Conservation (phyloP, 257 asterid genomes). For the Nicotiana paniculata region DNA sequence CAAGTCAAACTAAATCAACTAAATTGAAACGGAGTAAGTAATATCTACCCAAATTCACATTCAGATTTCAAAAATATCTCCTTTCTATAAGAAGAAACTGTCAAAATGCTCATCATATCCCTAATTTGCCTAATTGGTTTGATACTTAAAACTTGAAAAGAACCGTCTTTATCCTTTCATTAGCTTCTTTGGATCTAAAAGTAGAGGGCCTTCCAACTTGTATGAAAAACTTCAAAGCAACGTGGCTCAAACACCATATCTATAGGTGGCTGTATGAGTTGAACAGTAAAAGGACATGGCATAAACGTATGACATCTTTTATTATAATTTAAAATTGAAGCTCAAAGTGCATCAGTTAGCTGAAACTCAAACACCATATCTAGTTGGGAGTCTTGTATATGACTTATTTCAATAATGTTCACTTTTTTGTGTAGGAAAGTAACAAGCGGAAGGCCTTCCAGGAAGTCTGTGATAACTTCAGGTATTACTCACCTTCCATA, state of each 20-base stretch:
- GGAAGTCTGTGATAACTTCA: constrained; percentile 77
- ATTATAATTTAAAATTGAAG: neutral
- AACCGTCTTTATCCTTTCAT: too few species aligned
- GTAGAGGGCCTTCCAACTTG: too few species aligned
- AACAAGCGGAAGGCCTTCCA: constrained; percentile 82
- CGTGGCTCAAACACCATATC: too few species aligned
- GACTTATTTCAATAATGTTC: constrained; percentile 4
- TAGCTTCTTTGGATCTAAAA: too few species aligned
- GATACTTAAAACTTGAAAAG: neutral
- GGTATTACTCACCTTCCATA: constrained; percentile 33
- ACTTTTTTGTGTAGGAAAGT: constrained; percentile 46
- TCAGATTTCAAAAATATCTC: neutral
- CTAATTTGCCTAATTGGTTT: neutral
- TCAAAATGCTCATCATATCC: neutral
- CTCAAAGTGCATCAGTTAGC: neutral
- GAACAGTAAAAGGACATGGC: neutral
- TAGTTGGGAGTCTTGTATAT: neutral
- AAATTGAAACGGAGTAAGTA: too few species aligned
- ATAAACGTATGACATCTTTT: neutral
- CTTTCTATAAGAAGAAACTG: neutral
- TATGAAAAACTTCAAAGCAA: too few species aligned
- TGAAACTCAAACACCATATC: neutral
- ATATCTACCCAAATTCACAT: neutral
- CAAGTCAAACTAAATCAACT: too few species aligned
- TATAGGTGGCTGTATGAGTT: neutral